phyloP scores from a whole-genome alignment of 768 basidiomycete genomes.

The Antrodiella citrinella region DNA sequence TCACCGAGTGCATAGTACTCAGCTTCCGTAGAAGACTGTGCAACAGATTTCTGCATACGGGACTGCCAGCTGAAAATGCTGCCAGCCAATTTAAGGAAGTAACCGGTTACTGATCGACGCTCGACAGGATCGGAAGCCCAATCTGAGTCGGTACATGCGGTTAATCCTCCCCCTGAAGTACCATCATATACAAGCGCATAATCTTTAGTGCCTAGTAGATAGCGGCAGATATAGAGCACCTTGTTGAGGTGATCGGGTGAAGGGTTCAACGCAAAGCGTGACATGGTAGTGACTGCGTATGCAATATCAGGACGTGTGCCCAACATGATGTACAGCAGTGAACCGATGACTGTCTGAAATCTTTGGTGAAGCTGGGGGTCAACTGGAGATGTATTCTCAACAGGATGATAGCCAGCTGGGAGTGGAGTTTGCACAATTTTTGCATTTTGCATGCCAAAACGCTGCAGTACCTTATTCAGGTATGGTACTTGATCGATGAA shows the following conservation, averaged over 20 bases:
- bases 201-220: slow-evolving; percentile 1
- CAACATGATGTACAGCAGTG: slow-evolving; percentile 9
- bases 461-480: slow-evolving; percentile 5
- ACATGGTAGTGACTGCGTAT: slow-evolving; percentile 3
- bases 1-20: not conserved
- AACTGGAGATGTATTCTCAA: not conserved
- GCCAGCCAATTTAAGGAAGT: slow-evolving; percentile 15
- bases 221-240: slow-evolving; percentile 5
- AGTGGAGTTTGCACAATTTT: slow-evolving; percentile 8
- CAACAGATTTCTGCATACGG: not conserved
- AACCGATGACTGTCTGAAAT: slow-evolving; percentile 2
- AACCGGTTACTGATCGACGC: slow-evolving; percentile 17
- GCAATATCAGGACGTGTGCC: slow-evolving; percentile 11
- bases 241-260: not conserved
- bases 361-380: not conserved
- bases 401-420: slow-evolving; percentile 7
- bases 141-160: slow-evolving; percentile 7
- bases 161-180: not conserved
- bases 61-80: slow-evolving; percentile 14
- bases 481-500: slow-evolving; percentile 10
- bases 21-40: not conserved
- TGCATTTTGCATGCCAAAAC: slow-evolving; percentile 8
- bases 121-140: slow-evolving; percentile 8
- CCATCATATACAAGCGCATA: slow-evolving; percentile 1
- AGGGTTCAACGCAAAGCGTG: slow-evolving; percentile 15